A percentile compares a stretch with the other conserved stretches of the same genome.
These are phyloP conservation scores for Pichia sp. DNA, from an alignment of 1,139 yeast species.

Conservation along the genomic window DNA sequence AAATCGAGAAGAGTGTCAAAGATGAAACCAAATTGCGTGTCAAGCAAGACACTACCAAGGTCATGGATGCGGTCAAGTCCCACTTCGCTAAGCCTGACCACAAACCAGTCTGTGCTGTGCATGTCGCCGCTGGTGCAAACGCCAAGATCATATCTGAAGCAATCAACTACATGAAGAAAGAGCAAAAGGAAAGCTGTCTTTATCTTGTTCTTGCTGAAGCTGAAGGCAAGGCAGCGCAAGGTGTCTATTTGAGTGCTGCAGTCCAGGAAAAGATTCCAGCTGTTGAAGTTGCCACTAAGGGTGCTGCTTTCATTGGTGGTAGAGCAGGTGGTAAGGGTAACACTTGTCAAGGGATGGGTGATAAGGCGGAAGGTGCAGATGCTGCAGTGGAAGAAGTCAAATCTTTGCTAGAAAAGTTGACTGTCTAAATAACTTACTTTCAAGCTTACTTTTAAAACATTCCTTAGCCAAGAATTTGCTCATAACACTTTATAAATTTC, in stretches of 20 bases:
- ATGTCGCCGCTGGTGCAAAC: conserved; percentile 70
- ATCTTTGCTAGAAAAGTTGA: conserved; percentile 53
- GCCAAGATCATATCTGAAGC: conserved; percentile 96
- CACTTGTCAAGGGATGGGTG: conserved; percentile 96
- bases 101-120: conserved; percentile 57
- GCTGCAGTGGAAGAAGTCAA: conserved; percentile 71
- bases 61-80: conserved; percentile 71
- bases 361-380: conserved; percentile 62
- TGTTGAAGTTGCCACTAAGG: conserved; percentile 66
- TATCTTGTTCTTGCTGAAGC: conserved; percentile 72
- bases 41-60: conserved; percentile 81
- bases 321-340: conserved; percentile 98
- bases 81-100: conserved; percentile 55
- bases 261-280: conserved; percentile 72
- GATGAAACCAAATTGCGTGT: conserved; percentile 85
- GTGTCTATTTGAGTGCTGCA: conserved; percentile 77
- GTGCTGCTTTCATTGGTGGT: conserved; percentile 80
- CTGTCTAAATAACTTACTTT: conserved; percentile 5
- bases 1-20: conserved; percentile 79
- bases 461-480: no score
- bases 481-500: neutral
- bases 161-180: conserved; percentile 75
- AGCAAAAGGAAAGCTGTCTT: conserved; percentile 69
- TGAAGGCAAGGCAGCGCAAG: conserved; percentile 77
- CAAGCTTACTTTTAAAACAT: neutral